phyloP scores from a whole-genome alignment of 257 asterid genomes.

The Osmanthus fragrans region DNA sequence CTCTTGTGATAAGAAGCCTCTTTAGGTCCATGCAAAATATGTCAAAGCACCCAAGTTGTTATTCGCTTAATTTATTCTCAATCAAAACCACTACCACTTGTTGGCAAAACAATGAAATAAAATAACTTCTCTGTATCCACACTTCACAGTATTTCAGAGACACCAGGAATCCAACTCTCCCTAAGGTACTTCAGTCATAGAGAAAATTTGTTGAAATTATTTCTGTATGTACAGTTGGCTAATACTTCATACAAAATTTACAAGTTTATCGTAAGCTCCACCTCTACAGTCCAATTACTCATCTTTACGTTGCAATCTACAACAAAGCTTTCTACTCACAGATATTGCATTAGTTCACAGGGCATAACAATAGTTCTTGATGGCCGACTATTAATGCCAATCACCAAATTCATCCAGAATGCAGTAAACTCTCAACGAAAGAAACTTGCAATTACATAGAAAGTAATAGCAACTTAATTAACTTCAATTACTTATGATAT shows the following conservation, averaged over 20 bases:
- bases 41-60: not conserved
- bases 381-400: not conserved
- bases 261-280: slow-evolving; percentile 2
- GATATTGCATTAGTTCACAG: not conserved
- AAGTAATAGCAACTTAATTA: not conserved
- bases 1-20: not conserved
- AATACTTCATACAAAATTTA: not conserved
- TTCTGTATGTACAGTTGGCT: not conserved
- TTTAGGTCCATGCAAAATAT: not conserved
- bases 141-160: not conserved
- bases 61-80: not conserved
- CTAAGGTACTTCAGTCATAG: not conserved
- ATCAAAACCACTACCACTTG: not conserved
- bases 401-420: not conserved
- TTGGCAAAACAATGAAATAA: not conserved
- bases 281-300: not conserved
- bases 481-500: not conserved
- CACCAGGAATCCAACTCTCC: not conserved
- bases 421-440: not conserved
- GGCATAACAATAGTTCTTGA: not conserved
- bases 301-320: not conserved
- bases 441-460: not conserved
- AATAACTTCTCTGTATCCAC: too few relatives aligned
- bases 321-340: not conserved
- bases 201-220: not conserved